These are phyloP conservation scores for Starmerella kuoi DNA, from an alignment of 805 yeast genomes.

Conservation along the genomic window DNA sequence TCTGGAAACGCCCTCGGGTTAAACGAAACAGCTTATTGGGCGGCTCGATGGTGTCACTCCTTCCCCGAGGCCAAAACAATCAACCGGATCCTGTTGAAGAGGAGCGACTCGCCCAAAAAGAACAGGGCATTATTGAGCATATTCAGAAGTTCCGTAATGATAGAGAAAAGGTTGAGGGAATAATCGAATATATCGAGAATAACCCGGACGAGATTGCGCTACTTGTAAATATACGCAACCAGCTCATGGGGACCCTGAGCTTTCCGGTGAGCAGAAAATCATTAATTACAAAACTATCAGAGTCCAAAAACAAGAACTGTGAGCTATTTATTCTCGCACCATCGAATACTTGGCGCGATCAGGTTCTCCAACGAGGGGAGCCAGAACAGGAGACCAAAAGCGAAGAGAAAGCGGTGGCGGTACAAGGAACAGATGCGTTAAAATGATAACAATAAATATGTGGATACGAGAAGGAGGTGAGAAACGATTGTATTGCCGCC, in stretches of 20 bases:
- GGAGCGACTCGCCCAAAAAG: neutral
- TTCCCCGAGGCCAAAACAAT: neutral
- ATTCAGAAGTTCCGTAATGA: constrained; percentile 20
- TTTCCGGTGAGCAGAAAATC: constrained; percentile 17
- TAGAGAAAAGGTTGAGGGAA: constrained; percentile 19
- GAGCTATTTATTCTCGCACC: constrained; percentile 14
- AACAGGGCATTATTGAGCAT: neutral
- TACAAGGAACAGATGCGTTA: neutral
- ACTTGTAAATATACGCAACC: constrained; percentile 8
- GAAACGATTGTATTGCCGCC: neutral
- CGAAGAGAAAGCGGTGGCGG: neutral
- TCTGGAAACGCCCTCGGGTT: constrained; percentile 42
- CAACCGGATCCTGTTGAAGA: neutral
- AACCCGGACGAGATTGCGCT: constrained; percentile 10
- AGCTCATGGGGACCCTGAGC: constrained; percentile 11
- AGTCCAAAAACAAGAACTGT: constrained; percentile 7
- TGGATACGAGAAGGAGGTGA: neutral
- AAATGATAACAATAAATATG: neutral
- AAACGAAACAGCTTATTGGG: constrained; percentile 5
- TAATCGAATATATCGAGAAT: constrained; percentile 9
- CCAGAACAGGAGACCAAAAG: constrained; percentile 6
- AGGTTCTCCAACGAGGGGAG: constrained; percentile 15
- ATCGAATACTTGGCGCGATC: constrained; percentile 14
- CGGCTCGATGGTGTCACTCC: neutral
- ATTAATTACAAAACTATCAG: constrained; percentile 9